A percentile compares a stretch with the other conserved stretches of the same genome.
phyloP scores from a whole-genome alignment of 2,329 filamentous ascomycete genomes.

The Aspergillus phoenicis region DNA sequence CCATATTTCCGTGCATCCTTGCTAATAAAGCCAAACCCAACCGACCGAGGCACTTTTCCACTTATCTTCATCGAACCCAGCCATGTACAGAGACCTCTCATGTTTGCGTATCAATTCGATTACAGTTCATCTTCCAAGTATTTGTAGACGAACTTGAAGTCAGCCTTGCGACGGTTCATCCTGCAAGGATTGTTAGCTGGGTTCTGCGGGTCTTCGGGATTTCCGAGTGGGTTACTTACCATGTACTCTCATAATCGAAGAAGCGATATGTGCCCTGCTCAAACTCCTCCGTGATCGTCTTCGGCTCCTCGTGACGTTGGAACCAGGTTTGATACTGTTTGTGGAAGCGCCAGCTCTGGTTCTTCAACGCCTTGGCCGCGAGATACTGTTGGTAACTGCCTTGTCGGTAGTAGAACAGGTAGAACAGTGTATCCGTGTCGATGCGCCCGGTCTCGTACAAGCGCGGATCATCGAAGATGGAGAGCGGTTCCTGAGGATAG shows the following conservation, averaged over 20 bases:
- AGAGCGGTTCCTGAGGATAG: constrained; percentile 89
- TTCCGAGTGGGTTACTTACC: constrained; percentile 57
- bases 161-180: constrained; percentile 98
- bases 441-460: constrained; percentile 76
- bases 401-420: constrained; percentile 98
- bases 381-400: constrained; percentile 94
- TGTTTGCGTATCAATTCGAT: constrained; percentile 20
- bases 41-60: constrained; percentile 6
- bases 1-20: constrained; percentile 4
- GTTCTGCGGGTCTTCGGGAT: background rate
- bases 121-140: constrained; percentile 92
- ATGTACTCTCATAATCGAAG: constrained; percentile 99
- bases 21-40: constrained; percentile 5
- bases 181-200: constrained; percentile 50
- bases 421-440: constrained; percentile 95
- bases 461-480: constrained; percentile 87
- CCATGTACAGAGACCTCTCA: constrained; percentile 13
- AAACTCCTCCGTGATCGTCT: constrained; percentile 97
- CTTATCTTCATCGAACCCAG: background rate
- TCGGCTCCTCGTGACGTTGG: constrained; percentile 95
- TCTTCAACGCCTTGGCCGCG: constrained; percentile 93
- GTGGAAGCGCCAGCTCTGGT: constrained; percentile 98
- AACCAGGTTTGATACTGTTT: constrained; percentile 99
- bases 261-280: constrained; percentile 99
- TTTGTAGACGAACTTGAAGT: constrained; percentile 98